Evolutionary conservation across 2,329 filamentous ascomycete genomes (phyloP).

Genomic region (Scytalidium sp.): DNA sequence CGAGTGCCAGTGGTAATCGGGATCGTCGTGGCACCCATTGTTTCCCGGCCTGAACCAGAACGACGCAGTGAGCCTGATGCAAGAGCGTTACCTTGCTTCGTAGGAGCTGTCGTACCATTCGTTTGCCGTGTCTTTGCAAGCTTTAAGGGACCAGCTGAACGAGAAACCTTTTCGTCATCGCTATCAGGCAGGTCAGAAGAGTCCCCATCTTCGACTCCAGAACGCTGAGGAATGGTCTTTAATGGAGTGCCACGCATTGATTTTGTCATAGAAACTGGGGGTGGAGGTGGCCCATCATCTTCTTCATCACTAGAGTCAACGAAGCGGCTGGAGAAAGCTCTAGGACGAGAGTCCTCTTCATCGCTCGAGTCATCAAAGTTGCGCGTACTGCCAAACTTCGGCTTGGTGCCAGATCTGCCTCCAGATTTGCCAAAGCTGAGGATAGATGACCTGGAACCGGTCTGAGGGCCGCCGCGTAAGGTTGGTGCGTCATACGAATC

Average conservation of each 20-base stretch:
- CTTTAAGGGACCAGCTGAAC: constrained; percentile 20
- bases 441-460: constrained; percentile 14
- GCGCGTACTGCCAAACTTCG: constrained; percentile 11
- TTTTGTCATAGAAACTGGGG: constrained; percentile 6
- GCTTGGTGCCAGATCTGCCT: constrained; percentile 10
- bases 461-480: constrained; percentile 8
- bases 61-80: constrained; percentile 31
- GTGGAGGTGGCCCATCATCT: constrained; percentile 32
- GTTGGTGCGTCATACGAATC: constrained; percentile 31
- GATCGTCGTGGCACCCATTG: constrained; percentile 16
- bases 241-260: constrained; percentile 15
- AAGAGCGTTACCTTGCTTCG: constrained; percentile 14
- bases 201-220: constrained; percentile 51
- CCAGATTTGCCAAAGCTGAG: constrained; percentile 20
- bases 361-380: constrained; percentile 30
- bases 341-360: constrained; percentile 25
- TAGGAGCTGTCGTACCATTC: constrained; percentile 14
- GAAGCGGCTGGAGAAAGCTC: constrained; percentile 49
- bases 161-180: constrained; percentile 45
- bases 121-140: constrained; percentile 5
- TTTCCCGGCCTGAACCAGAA: constrained; percentile 30
- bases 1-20: constrained; percentile 11
- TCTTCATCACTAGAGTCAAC: constrained; percentile 60
- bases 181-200: constrained; percentile 61
- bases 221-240: constrained; percentile 48